A percentile compares a stretch with the other conserved stretches of the same genome.
Conservation (phyloP, 2,329 filamentous ascomycete species). For the Emericellopsis atlantica region DNA sequence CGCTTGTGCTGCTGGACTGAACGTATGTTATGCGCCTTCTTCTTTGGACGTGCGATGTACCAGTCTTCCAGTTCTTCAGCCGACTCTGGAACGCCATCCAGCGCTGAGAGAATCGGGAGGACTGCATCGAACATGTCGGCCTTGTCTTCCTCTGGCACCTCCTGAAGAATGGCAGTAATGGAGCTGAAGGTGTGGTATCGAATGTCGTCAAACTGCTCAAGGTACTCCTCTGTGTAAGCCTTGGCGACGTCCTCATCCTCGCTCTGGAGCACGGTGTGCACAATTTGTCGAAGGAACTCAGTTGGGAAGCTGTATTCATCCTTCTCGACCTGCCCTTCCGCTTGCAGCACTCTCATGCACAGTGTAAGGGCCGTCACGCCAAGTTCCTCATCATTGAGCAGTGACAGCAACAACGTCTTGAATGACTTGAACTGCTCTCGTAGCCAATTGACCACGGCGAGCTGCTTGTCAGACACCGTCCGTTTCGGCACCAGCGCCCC, state of each 20-base stretch:
- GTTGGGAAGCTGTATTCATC: constrained; percentile 57
- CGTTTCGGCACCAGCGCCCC: constrained; percentile 57
- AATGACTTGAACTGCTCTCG: constrained; percentile 64
- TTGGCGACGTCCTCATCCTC: constrained; percentile 47
- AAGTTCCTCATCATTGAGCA: constrained; percentile 50
- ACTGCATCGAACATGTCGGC: constrained; percentile 39
- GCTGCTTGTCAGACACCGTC: constrained; percentile 58
- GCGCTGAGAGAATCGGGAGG: constrained; percentile 49
- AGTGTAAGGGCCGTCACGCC: constrained; percentile 63
- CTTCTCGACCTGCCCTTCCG: constrained; percentile 53
- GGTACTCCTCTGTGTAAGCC: constrained; percentile 67
- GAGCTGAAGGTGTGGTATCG: constrained; percentile 65
- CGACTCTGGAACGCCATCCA: constrained; percentile 59
- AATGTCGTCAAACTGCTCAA: constrained; percentile 73
- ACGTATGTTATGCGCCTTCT: constrained; percentile 52
- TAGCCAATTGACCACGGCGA: constrained; percentile 65
- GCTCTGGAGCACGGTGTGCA: constrained; percentile 48
- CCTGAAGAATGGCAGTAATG: constrained; percentile 2
- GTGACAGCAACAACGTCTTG: constrained; percentile 44
- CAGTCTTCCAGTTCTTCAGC: constrained; percentile 56
- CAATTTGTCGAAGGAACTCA: constrained; percentile 50
- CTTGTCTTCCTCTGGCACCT: constrained; percentile 4
- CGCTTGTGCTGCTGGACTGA: constrained; percentile 63
- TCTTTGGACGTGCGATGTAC: constrained; percentile 51
- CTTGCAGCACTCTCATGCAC: constrained; percentile 73